These are phyloP conservation scores for Vanrija sp. DNA, from an alignment of 1,284 basidiomycete species.

Conservation along the genomic window DNA sequence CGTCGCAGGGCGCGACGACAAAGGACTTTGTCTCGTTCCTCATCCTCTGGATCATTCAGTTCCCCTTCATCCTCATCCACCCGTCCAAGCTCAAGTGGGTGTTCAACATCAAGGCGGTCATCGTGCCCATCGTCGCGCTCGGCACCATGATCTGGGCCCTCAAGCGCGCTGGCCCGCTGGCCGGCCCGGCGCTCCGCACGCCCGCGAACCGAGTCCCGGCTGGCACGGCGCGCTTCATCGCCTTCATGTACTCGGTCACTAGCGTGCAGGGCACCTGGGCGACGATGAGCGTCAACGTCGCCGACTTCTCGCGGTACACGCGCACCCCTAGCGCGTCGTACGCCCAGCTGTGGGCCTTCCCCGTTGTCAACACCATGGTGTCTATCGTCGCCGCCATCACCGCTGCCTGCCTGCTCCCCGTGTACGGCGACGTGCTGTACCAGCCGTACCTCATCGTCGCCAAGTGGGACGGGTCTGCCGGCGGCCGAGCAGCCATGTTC, in stretches of 20 bases:
- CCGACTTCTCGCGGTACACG: conserved; percentile 56
- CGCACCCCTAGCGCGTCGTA: conserved; percentile 48
- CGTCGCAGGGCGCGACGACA: conserved; percentile 61
- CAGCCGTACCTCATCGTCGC: conserved; percentile 49
- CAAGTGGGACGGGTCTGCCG: conserved; percentile 60
- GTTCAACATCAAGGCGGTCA: conserved; percentile 62
- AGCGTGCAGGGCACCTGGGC: conserved; percentile 39
- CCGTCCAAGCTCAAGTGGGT: conserved; percentile 69
- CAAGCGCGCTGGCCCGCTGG: conserved; percentile 62
- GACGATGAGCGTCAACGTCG: conserved; percentile 63
- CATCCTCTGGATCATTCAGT: conserved; percentile 61
- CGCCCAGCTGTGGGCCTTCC: conserved; percentile 66
- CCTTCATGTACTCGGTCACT: conserved; percentile 37
- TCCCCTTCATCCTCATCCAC: conserved; percentile 68
- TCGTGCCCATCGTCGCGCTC: conserved; percentile 65
- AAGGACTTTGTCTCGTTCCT: conserved; percentile 63
- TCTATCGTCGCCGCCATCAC: conserved; percentile 63
- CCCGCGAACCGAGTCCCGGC: conserved; percentile 25
- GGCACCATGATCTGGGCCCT: conserved; percentile 71
- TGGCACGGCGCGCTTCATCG: conserved; percentile 33
- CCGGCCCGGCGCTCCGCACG: conserved; percentile 55
- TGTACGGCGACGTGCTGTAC: conserved; percentile 57
- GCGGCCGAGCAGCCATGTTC: conserved; percentile 65
- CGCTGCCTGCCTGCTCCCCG: conserved; percentile 55
- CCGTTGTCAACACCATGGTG: conserved; percentile 57